Evolutionary conservation across 2,329 filamentous ascomycete genomes (phyloP), one percentile per base, ranked within the genome.

Genomic region (Fusarium illudens): DNA sequence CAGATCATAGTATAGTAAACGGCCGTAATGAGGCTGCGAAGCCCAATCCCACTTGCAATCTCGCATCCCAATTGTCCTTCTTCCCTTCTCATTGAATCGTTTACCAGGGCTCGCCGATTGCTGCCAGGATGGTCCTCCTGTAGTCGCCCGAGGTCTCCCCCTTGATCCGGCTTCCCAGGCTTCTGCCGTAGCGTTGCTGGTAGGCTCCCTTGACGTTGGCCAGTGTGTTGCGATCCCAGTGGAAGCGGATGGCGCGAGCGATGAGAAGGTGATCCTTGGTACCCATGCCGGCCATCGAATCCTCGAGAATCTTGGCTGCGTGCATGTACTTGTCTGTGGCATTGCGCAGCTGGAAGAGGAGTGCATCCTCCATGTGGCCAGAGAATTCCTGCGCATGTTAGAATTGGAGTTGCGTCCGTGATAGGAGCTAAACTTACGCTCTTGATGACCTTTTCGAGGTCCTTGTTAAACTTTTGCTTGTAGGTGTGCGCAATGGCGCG

Each of bases 141-240:
- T 96, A 97, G 78, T 97, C 91, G 5, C 94, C 92, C 64, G 91
- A 92, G 6, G 93, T 96, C 83, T 98, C 95, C 3, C 90, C 89
- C 75, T 87, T 87, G 74, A 98, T 92, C 49, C 93, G 84, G 58
- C 83, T 83, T 11, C 86, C 84, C 58, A 98, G 80, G 65, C 89
- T 89, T 73, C 82, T 88, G 70, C 87, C 85, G 79, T 90, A 96
- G 48, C 86, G 85, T 72, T 91, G 87, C 73, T 89, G 84, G 79
- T 94, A 98, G 10, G 92, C 93, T 0, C 84, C 86, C 79, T 92
- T 94, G 60, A 97, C 90, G 70, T 92, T 90, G 52, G 89, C 87
- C 83, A 97, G 84, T 71, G 92, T 88, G 57, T 83, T 84, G 34
- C 85, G 84, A 75, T 97, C 89, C 95, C 95, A 98, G 79, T 98